Base-by-base conservation (phyloP, 257 asterid species). In the Haberlea rhodopensis region DNA sequence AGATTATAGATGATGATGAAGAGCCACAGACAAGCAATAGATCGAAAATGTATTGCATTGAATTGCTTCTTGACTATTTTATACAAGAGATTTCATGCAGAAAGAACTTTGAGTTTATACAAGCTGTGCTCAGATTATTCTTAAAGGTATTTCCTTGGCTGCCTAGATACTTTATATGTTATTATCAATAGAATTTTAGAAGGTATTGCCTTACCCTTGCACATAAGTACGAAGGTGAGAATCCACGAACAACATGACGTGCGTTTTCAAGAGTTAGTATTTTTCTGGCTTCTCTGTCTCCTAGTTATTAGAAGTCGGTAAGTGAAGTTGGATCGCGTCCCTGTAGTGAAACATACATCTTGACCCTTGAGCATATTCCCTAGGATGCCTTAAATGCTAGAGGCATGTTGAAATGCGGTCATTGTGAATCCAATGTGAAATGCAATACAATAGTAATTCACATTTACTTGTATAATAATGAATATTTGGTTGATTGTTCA, bases 91-190 rank as follows among this genome's bases (percentile, higher is more conserved):
- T 78, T 63, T 80, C 87, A 32, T 57, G 89, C 76, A 75, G 90
- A 73, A 86, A 79, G 78, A 88, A 91, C 71, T 88, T 86, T 13
- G 94, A 91, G 82, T 91, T 83, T 43, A 71, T 88, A 66, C 98
- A 91, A 69, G 95, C 95, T 56, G 66, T 88, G 52, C 74, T 86
- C 77, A 79, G 90, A 69, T 78, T 88, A 73, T 91, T 91, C 78
- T 79, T 88, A 62, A 88, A 82, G 98, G 98, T 88, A 83, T 52
- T 29, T 31, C 10, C 29, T 29, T 56, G 60, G 46, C 19, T 65
- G 60, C 37, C 11, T 34, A 34, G 16, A 51, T 52, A 25, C 40
- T 27, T 63, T 18, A 5, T 10, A 13, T 43, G 53, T 9, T 40
- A 49, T 32, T 53, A 5, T 43, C 24, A 40, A 32, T 48, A 62